Base-by-base conservation (phyloP, 805 yeast species). In the Barnettozyma sucrosica region DNA sequence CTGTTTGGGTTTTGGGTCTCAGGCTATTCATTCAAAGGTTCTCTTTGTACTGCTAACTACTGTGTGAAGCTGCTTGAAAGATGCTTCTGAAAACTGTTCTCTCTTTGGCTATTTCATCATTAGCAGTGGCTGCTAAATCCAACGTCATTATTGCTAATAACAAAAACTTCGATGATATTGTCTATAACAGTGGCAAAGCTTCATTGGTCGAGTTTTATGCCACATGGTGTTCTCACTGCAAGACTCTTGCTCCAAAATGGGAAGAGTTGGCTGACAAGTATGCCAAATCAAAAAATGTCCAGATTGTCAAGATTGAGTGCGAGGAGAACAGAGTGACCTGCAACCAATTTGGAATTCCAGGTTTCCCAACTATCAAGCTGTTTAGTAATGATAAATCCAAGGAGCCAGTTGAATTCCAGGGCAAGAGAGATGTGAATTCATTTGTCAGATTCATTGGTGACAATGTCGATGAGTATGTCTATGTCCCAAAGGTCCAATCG, bases 151-250 rank as follows among this genome's bases (percentile, higher is more conserved):
- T 69, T 43, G 75, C 73, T 32, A 71, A 70, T 49, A 80, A 76
- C 51, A 62, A 66, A 32, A 76, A 69, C 51, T 82, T 82, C 59
- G 76, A 79, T 45, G 76, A 73, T 16, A 63, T 78, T 37, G 84
- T 80, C 16, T 66, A 75, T 46, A 75, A 79, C 41, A 75, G 84
- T 6, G 81, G 77, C 30, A 85, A 84, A 72, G 84, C 81, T 57
- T 77, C 90, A 9, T 74, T 89, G 52, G 87, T 88, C 53, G 85
- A 88, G 71, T 92, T 89, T 71, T 92, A 87, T 64, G 97, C 98
- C 44, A 89, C 95, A 64, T 90, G 97, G 97, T 89, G 96, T 74
- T 89, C 95, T 43, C 96, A 89, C 75, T 89, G 97, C 75, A 88
- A 88, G 75, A 87, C 77, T 64, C 75, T 90, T 63, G 92, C 89